These are phyloP conservation scores for Colletotrichum horii DNA, from an alignment of 2,329 filamentous ascomycete genomes.

Conservation along the genomic window DNA sequence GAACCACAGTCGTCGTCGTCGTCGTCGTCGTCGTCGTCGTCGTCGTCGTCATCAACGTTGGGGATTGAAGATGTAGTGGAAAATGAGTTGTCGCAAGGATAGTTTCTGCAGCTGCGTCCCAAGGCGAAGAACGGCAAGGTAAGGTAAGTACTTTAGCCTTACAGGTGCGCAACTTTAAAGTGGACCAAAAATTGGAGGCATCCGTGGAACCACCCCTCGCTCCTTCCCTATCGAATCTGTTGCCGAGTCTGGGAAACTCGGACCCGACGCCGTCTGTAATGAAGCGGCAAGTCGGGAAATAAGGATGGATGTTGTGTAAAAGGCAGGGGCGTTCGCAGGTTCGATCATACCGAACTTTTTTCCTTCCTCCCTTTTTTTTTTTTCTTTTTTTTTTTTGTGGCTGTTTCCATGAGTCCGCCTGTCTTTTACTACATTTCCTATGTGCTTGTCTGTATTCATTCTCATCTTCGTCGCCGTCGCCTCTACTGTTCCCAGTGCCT, in stretches of 20 bases:
- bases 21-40: not conserved
- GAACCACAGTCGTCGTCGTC: not conserved
- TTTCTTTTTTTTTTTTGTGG: too few species aligned
- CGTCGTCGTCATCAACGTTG: not conserved
- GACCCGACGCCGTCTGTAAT: not conserved
- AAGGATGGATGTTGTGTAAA: not conserved
- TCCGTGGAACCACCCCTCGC: not conserved
- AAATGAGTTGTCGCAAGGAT: not conserved
- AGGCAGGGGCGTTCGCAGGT: not conserved
- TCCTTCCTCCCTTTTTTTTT: too few species aligned
- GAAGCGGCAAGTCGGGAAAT: not conserved
- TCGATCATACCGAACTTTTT: not conserved
- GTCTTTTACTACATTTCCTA: not conserved
- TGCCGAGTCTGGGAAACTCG: not conserved
- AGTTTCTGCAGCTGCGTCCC: not conserved
- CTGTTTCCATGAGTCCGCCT: not conserved
- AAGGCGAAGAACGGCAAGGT: not conserved
- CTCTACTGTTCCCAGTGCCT: too few species aligned
- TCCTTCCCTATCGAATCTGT: not conserved
- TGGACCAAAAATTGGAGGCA: not conserved
- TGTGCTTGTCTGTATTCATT: not conserved
- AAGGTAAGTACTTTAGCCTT: not conserved
- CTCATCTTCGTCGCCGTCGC: too few species aligned
- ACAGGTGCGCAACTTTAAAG: not conserved
- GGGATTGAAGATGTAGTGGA: not conserved